phyloP scores from a whole-genome alignment of 331 rosid genomes.

The Cydonia oblonga region DNA sequence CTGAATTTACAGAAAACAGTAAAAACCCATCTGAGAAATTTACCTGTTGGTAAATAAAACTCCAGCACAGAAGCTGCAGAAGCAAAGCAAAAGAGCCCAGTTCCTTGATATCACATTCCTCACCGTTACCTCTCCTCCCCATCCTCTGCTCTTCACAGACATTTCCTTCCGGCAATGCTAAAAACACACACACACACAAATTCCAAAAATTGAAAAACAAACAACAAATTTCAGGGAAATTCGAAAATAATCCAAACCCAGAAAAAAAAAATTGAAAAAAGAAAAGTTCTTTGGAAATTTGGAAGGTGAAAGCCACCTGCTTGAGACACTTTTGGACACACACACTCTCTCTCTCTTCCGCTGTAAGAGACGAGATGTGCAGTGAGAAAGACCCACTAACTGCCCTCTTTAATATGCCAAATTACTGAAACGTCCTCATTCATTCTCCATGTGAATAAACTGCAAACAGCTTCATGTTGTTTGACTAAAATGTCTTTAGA shows the following conservation, averaged over 20 bases:
- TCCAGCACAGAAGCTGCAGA: conserved; percentile 82
- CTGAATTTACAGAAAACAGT: conserved; percentile 5
- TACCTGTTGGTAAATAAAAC: conserved; percentile 73
- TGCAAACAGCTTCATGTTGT: not conserved
- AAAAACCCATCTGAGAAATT: conserved; percentile 21
- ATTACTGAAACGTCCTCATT: conserved; percentile 17
- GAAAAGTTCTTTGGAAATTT: not conserved
- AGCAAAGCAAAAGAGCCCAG: conserved; percentile 57
- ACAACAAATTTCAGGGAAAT: not conserved
- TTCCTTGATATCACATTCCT: conserved; percentile 31
- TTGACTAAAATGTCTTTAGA: too few species aligned
- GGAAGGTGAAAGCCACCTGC: conserved; percentile 14
- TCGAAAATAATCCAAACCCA: not conserved
- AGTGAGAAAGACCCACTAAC: conserved; percentile 13
- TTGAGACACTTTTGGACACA: not conserved
- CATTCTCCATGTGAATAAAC: not conserved
- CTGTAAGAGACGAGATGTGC: conserved; percentile 12
- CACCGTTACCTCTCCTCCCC: conserved; percentile 27
- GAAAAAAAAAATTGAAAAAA: not conserved
- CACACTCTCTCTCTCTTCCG: too few species aligned
- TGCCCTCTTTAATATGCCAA: conserved; percentile 8
- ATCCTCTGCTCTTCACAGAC: conserved; percentile 53
- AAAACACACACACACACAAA: too few species aligned
- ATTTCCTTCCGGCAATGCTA: conserved; percentile 17
- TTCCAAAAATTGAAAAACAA: too few species aligned